Evolutionary conservation across 1,284 basidiomycete genomes (phyloP).

Genomic region (Malassezia sp.): DNA sequence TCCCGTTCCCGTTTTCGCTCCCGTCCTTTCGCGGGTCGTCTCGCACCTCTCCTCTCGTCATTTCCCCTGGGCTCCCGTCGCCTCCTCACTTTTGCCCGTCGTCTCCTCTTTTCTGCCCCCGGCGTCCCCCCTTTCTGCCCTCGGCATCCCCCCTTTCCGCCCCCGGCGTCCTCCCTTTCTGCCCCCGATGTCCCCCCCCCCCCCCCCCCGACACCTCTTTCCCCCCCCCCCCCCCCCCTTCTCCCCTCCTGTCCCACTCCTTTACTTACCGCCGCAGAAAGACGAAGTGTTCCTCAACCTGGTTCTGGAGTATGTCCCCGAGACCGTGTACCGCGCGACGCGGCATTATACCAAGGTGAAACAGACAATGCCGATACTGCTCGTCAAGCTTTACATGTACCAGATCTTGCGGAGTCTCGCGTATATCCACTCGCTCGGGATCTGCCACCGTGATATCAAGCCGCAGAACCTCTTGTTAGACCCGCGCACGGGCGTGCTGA

Average conservation of each 20-base stretch:
- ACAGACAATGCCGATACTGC: slow-evolving; percentile 97
- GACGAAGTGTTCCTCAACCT: slow-evolving; percentile 99
- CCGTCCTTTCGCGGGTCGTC: too few relatives aligned
- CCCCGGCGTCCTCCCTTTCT: background rate
- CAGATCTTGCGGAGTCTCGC: slow-evolving; percentile 91
- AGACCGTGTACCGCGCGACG: slow-evolving; percentile 96
- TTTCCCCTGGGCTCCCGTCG: too few relatives aligned
- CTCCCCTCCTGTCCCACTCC: too few relatives aligned
- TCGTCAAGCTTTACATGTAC: slow-evolving; percentile 97
- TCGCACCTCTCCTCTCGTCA: too few relatives aligned
- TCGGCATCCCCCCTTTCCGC: too few relatives aligned
- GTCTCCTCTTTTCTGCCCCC: too few relatives aligned
- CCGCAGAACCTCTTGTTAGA: slow-evolving; percentile 96
- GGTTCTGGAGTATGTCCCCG: slow-evolving; percentile 96
- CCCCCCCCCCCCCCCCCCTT: too few relatives aligned
- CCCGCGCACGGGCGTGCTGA: slow-evolving; percentile 87
- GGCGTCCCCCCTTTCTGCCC: too few relatives aligned
- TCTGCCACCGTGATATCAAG: slow-evolving; percentile 89
- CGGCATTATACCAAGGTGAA: slow-evolving; percentile 99
- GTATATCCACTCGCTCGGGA: slow-evolving; percentile 92
- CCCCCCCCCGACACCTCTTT: slow-evolving; percentile 1
- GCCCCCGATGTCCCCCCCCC: slow-evolving; percentile 8
- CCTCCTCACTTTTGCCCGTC: too few relatives aligned
- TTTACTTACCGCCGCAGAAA: slow-evolving; percentile 60
- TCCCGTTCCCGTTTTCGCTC: background rate